Base-by-base conservation (phyloP, 1,284 basidiomycete species). In the Ceratorhiza oryzae-sativae region DNA sequence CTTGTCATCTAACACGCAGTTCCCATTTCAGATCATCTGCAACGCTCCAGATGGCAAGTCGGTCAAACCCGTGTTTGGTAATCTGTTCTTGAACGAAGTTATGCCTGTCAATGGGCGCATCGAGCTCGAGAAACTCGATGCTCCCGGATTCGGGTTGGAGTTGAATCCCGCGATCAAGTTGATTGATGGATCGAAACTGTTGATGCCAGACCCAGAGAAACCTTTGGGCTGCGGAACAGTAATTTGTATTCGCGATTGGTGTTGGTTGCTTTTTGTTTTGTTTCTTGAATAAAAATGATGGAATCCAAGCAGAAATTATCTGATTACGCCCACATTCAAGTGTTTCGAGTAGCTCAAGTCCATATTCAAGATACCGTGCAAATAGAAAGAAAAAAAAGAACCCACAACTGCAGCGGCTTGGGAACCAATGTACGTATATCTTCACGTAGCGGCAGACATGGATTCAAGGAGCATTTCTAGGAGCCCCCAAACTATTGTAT, bases 31-130 rank as follows among this genome's bases (percentile, higher is more conserved):
- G 78, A 83, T 84, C 78, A 83, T 85, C 71, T 83, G 82, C 77
- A 85, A 85, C 79, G 81, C 83, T 3, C 82, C 84, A 13, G 85
- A 86, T 74, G 85, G 84, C 34, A 83, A 82, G 74, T 79, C 80
- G 5, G 80, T 86, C 72, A 79, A 78, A 67, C 84, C 84, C 1
- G 83, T 82, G 0, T 86, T 86, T 73, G 85, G 85, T 30, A 81
- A 84, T 72, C 79, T 86, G 18, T 86, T 86, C 80, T 77, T 81
- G 46, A 82, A 84, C 78, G 85, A 86, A 77, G 80, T 82, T 13
- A 77, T 85, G 10, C 85, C 85, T 0, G 74, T 79, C 49, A 81
- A 83, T 62, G 85, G 85, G 46, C 78, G 79, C 27, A 79, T 86
- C 71, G 80, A 83, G 71, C 79, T 83, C 4, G 76, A 77, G 9